Evolutionary conservation across 2,329 filamentous ascomycete species (phyloP).

Genomic region (Pyricularia sp.): DNA sequence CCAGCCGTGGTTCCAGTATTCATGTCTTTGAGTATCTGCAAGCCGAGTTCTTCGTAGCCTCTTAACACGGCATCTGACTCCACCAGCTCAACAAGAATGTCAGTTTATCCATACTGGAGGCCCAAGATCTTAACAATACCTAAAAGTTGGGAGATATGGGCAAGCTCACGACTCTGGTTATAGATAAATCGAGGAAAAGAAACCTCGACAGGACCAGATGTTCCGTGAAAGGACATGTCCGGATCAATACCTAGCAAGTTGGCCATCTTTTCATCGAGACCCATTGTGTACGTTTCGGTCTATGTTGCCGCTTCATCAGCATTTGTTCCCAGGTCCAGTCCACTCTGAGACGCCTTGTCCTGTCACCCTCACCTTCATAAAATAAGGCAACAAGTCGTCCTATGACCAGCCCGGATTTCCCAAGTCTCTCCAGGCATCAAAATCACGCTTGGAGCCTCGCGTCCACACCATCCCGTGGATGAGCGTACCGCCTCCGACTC

Average conservation of each 20-base stretch:
- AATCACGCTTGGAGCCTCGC: slow-evolving; percentile 31
- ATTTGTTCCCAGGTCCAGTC: background rate
- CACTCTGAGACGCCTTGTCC: background rate
- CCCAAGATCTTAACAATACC: background rate
- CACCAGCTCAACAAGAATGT: background rate
- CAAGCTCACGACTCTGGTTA: slow-evolving; percentile 1
- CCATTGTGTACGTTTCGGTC: slow-evolving; percentile 21
- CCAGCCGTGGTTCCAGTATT: background rate
- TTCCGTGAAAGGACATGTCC: slow-evolving; percentile 9
- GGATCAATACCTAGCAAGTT: slow-evolving; percentile 30
- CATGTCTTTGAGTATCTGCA: background rate
- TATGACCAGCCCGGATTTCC: slow-evolving; percentile 48
- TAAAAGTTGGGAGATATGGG: too few relatives aligned
- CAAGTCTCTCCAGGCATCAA: slow-evolving; percentile 42
- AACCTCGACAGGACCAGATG: slow-evolving; percentile 14
- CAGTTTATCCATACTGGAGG: background rate
- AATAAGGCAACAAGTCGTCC: slow-evolving; percentile 18
- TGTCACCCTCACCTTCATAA: background rate
- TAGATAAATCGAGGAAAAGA: slow-evolving; percentile 22
- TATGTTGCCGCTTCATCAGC: slow-evolving; percentile 12
- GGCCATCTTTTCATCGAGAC: slow-evolving; percentile 21
- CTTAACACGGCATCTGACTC: background rate
- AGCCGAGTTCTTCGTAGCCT: background rate
- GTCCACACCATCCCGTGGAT: slow-evolving; percentile 47
- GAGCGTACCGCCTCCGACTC: slow-evolving; percentile 49